Evolutionary conservation across 2,329 filamentous ascomycete genomes (phyloP), one percentile per base, ranked within the genome.

Genomic region (Arthrocladium fulminans): DNA sequence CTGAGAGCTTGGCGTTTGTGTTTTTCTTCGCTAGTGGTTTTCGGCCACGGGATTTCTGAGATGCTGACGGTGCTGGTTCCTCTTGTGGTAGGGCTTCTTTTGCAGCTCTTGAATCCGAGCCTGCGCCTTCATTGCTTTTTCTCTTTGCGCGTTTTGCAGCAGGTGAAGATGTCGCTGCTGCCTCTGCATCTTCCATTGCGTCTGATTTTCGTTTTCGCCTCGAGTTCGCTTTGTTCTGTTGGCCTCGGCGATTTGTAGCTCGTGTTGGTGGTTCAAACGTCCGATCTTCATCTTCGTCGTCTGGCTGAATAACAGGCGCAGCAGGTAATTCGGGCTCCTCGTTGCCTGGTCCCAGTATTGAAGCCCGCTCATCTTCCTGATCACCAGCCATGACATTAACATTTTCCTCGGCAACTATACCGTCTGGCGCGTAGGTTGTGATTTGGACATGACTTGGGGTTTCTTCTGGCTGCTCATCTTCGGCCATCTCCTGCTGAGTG

Each of bases 91-190:
- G 15, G 23, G 48, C 40, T 34, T 38, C 40, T 22, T 39, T 48
- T 38, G 22, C 20, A n/a, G 54, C 67, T 10, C 61, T 51, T 23
- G 64, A 60, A 43, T 63, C 58, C 34, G 62, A 65, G 23, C 61
- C 54, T 50, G 23, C 40, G 9, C 25, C 23, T 15, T 25, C 45
- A 20, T 41, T 42, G 13, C 25, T 30, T 27, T 35, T 23, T 47
- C 45, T 19, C 49, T 48, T 57, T 51, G 23, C 30, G 45, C 47
- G 45, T 48, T 46, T 57, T 15, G 49, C 45, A 40, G 55, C 40
- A 30, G 53, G 52, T 29, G 61, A 65, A 47, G 56, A 59, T 17
- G 50, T 17, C 19, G 32, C 24, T 23, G 23, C 37, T 17, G 43
- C n/a, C n/a, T 51, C 45, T 48, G 50, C 48, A 20, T 57, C 60